Evolutionary conservation across 139 green algal genomes (phyloP).

Genomic region (Chlamydomonas applanata): DNA sequence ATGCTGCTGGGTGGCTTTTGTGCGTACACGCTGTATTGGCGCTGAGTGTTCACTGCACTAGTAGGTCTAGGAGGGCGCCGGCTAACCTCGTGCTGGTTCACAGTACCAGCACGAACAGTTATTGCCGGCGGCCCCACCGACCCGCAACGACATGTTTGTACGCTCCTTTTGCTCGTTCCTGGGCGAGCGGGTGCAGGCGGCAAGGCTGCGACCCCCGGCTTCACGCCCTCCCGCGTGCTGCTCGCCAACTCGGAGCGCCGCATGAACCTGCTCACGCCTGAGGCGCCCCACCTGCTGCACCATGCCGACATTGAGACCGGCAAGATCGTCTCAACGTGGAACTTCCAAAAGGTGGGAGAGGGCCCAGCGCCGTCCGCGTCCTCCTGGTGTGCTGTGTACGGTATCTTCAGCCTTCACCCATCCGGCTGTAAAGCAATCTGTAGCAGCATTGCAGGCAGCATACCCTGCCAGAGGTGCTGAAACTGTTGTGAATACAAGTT

Average conservation of each 20-base stretch:
- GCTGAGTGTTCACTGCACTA: neutral
- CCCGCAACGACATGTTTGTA: neutral
- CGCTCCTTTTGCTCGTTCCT: neutral
- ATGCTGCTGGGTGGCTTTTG: no score
- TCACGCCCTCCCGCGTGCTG: conserved; percentile 63
- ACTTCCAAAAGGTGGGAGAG: conserved; percentile 69
- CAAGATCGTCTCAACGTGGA: conserved; percentile 81
- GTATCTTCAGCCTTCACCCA: no score
- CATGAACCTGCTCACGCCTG: conserved; percentile 88
- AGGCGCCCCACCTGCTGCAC: conserved; percentile 49
- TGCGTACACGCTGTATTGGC: neutral
- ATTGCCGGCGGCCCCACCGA: no score
- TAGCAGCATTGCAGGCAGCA: no score
- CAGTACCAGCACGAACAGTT: no score
- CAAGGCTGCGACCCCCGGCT: neutral
- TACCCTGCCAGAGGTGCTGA: no score
- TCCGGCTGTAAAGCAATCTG: no score
- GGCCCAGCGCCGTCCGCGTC: neutral
- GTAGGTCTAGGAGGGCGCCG: conserved; percentile 11
- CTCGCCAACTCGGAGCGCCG: conserved; percentile 72
- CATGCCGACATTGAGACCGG: conserved; percentile 63
- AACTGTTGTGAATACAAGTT: no score
- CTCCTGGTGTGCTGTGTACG: no score
- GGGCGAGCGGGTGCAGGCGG: neutral
- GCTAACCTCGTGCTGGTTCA: no score